Percentiles rank a stretch among this genome's conserved stretches.
phyloP scores from a whole-genome alignment of 2,329 filamentous ascomycete genomes.

The Pestalotiopsis sp. region DNA sequence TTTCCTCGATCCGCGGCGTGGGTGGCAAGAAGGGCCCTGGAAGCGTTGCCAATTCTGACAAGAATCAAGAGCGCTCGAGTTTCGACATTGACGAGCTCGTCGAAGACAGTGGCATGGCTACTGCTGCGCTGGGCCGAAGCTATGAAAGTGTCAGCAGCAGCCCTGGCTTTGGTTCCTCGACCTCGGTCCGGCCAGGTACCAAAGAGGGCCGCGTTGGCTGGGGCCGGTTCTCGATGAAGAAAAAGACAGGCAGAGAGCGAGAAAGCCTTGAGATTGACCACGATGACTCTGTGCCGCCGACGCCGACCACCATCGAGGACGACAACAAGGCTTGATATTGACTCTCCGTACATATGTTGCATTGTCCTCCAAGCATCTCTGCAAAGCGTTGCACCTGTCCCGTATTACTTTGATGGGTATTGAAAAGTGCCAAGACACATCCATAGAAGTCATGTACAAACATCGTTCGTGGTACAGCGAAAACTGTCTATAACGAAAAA shows the following conservation, averaged over 20 bases:
- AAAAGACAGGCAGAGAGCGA: constrained; percentile 58
- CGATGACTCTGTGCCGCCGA: constrained; percentile 29
- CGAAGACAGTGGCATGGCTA: constrained; percentile 39
- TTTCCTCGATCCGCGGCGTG: constrained; percentile 53
- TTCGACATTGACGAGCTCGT: constrained; percentile 61
- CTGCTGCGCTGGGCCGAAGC: constrained; percentile 47
- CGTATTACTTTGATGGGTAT: not conserved
- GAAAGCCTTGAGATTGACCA: constrained; percentile 58
- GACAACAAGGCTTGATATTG: constrained; percentile 4
- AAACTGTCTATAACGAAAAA: too few relatives aligned
- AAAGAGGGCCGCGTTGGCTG: constrained; percentile 53
- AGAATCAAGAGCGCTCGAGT: constrained; percentile 60
- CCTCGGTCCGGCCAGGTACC: constrained; percentile 41
- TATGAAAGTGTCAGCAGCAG: constrained; percentile 60
- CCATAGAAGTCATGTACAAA: not conserved
- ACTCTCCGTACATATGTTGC: not conserved
- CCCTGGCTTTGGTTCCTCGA: constrained; percentile 56
- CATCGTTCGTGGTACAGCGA: too few relatives aligned
- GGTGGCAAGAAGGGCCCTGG: constrained; percentile 61
- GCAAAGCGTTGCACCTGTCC: not conserved
- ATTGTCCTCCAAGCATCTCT: not conserved
- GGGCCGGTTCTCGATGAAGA: constrained; percentile 60
- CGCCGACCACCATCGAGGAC: constrained; percentile 21
- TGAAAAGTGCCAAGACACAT: not conserved
- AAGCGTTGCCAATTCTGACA: constrained; percentile 60